Base-by-base conservation (phyloP, 768 basidiomycete genomes). In the Boletus sensibilis region DNA sequence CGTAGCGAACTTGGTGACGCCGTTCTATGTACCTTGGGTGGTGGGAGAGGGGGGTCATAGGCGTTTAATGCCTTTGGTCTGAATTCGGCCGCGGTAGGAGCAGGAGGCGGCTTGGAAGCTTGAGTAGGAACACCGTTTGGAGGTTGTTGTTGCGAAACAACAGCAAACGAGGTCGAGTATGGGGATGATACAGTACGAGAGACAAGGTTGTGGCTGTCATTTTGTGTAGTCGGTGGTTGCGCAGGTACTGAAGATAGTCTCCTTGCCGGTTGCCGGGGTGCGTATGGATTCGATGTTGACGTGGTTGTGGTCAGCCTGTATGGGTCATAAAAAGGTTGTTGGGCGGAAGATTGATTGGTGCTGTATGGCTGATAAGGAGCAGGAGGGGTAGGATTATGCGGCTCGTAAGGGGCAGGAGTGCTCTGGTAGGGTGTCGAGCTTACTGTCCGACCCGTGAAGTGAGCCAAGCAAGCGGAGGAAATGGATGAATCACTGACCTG, bases 31-130 rank as follows among this genome's bases (percentile, higher is more conserved):
- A 71, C 70, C 55, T 75, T 79, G 18, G 75, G 70, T 1, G 84
- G 77, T 38, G 82, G 82, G 55, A 90, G 81, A 33, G 89, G 88
- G 3, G 89, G 89, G 62, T 91, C 89, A 62, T 90, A 91, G 2
- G 88, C 89, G 60, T 90, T 88, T 14, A 75, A 77, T 34, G 82
- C 70, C 72, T 84, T 88, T 23, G 86, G 86, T 48, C 88, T 79
- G 56, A 75, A 83, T n/a, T 85, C 64, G 29, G 78, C 68, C 2
- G 79, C 71, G 3, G 78, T 70, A 18, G 77, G 74, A 6, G 70
- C 58, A 4, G 77, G 72, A 29, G 76, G 65, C 2, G 51, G 55
- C 41, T 66, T 62, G 21, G 77, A 64, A 40, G 71, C 64, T 27
- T 72, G 68, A 51, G 68, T 48, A 33, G 70, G 51, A 43, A 61